A percentile compares a stretch with the other conserved stretches of the same genome.
Evolutionary conservation across 306 rosid genomes (phyloP).

Genomic region (Prunus davidiana): DNA sequence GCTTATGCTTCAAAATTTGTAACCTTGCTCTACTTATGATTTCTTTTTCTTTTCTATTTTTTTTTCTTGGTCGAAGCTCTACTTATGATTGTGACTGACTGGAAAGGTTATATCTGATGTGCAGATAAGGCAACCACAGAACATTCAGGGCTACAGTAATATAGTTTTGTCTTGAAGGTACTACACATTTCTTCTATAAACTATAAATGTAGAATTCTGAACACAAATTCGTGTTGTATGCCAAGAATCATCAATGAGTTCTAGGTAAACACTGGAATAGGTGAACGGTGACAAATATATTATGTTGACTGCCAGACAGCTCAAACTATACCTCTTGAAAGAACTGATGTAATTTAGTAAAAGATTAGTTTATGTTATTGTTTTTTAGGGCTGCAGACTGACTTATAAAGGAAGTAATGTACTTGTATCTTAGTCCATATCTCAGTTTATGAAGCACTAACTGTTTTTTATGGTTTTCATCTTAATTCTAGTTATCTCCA

Average conservation of each 20-base stretch:
- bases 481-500: background rate
- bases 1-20: background rate
- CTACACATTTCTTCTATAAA: background rate
- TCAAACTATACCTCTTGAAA: too few relatives aligned
- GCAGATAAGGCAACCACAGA: constrained; percentile 6
- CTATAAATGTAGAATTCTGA: background rate
- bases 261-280: background rate
- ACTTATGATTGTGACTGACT: background rate
- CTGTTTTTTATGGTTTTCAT: background rate
- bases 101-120: background rate
- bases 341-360: background rate
- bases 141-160: constrained; percentile 4
- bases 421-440: background rate
- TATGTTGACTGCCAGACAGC: background rate
- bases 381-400: background rate
- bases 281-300: background rate
- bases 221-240: background rate
- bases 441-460: background rate
- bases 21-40: background rate
- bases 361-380: background rate
- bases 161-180: constrained; percentile 6
- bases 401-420: background rate
- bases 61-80: too few relatives aligned
- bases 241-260: background rate
- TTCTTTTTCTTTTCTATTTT: too few relatives aligned